phyloP scores from a whole-genome alignment of 371 early-diverging fungal species.

The Syncephalastrum contaminatum region DNA sequence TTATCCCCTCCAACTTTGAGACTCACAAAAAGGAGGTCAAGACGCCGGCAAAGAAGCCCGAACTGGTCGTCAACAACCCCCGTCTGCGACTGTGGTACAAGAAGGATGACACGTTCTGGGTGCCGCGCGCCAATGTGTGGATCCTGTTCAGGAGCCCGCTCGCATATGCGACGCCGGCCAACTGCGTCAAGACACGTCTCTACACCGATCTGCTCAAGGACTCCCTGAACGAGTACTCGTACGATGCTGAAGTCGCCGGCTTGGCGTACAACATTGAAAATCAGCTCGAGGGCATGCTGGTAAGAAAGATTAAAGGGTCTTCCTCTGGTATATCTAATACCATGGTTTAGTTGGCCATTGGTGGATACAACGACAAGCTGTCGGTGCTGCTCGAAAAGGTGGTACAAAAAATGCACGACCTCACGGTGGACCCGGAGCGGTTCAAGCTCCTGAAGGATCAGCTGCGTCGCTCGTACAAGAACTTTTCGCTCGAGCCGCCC shows the following conservation, averaged over 20 bases:
- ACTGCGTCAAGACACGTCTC: slow-evolving; percentile 56
- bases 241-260: slow-evolving; percentile 89
- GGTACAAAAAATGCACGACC: slow-evolving; percentile 63
- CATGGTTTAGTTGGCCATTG: slow-evolving; percentile 56
- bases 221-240: slow-evolving; percentile 78
- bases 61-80: slow-evolving; percentile 63
- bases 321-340: too few species aligned
- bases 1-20: slow-evolving; percentile 78
- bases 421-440: slow-evolving; percentile 63
- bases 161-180: slow-evolving; percentile 62
- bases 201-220: slow-evolving; percentile 80
- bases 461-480: slow-evolving; percentile 64
- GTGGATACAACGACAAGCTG: slow-evolving; percentile 87
- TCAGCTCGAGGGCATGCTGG: slow-evolving; percentile 64
- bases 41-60: slow-evolving; percentile 39
- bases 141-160: slow-evolving; percentile 61
- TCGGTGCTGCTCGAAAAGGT: slow-evolving; percentile 68
- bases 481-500: slow-evolving; percentile 72
- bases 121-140: slow-evolving; percentile 70
- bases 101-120: slow-evolving; percentile 89
- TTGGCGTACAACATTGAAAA: slow-evolving; percentile 71
- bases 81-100: slow-evolving; percentile 86
- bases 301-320: slow-evolving; percentile 10
- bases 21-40: slow-evolving; percentile 46
- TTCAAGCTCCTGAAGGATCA: slow-evolving; percentile 78